Conservation (phyloP, 306 rosid genomes). For the Vigna trinervia region DNA sequence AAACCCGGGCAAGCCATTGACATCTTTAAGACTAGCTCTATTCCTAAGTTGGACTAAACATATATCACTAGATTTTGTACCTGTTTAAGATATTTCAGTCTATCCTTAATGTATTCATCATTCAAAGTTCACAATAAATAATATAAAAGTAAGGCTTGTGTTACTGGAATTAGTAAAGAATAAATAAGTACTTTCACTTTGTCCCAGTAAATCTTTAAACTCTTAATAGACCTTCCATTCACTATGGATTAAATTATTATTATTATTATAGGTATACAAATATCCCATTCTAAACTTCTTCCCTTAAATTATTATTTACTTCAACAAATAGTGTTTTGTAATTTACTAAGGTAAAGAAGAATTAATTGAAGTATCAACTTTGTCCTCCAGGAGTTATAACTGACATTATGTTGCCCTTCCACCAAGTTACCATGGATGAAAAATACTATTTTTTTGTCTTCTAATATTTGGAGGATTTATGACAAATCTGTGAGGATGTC, state of each 20-base stretch:
- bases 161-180: background rate
- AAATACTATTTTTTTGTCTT: background rate
- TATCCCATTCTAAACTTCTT: constrained; percentile 1
- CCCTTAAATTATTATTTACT: background rate
- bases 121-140: background rate
- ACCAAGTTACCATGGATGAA: background rate
- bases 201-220: background rate
- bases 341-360: background rate
- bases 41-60: background rate
- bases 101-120: background rate
- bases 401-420: background rate
- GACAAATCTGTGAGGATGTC: background rate
- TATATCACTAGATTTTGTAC: background rate
- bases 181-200: background rate
- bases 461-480: background rate
- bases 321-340: background rate
- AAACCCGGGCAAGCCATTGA: constrained; percentile 2
- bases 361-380: background rate
- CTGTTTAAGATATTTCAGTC: background rate
- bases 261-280: constrained; percentile 3
- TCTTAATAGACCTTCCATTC: background rate
- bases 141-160: background rate
- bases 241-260: background rate
- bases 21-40: constrained; percentile 11
- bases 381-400: background rate